A percentile compares a stretch with the other conserved stretches of the same genome.
phyloP scores from a whole-genome alignment of 805 yeast genomes.

The Torulaspora indica region DNA sequence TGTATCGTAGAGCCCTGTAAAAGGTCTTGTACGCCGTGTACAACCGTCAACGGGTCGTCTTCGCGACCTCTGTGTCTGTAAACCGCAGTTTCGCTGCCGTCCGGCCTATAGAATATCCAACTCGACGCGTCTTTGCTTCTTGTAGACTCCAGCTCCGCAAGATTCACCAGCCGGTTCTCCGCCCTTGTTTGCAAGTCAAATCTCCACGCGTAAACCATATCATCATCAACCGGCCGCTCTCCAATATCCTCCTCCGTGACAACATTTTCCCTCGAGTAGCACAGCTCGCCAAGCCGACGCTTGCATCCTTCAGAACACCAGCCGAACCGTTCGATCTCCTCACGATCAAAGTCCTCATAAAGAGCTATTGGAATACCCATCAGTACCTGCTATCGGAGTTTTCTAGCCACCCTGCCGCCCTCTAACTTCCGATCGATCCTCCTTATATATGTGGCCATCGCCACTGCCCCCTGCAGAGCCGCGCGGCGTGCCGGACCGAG shows the following conservation, averaged over 20 bases:
- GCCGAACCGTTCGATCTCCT: background rate
- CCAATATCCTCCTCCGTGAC: background rate
- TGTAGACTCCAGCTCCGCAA: conserved; percentile 3
- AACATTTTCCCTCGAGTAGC: background rate
- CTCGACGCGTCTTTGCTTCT: conserved; percentile 7
- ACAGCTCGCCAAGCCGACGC: background rate
- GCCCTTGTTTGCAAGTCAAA: conserved; percentile 5
- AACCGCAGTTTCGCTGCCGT: conserved; percentile 3
- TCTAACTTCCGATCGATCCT: background rate
- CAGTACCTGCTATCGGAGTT: background rate
- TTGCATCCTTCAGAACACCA: background rate
- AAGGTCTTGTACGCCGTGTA: background rate
- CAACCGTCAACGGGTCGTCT: background rate
- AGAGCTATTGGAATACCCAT: conserved; percentile 15
- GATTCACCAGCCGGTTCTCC: background rate
- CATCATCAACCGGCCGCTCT: conserved; percentile 1
- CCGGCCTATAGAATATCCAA: conserved; percentile 7
- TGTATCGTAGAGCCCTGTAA: background rate
- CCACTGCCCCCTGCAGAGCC: conserved; percentile 6
- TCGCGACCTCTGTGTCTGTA: conserved; percentile 1
- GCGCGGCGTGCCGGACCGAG: conserved; percentile 1
- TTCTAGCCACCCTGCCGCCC: background rate
- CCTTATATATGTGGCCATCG: conserved; percentile 2
- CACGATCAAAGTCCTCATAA: conserved; percentile 1
- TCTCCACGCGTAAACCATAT: conserved; percentile 3